Conservation (phyloP, 352 stramenopile species). For the Pythium myriotylum region DNA sequence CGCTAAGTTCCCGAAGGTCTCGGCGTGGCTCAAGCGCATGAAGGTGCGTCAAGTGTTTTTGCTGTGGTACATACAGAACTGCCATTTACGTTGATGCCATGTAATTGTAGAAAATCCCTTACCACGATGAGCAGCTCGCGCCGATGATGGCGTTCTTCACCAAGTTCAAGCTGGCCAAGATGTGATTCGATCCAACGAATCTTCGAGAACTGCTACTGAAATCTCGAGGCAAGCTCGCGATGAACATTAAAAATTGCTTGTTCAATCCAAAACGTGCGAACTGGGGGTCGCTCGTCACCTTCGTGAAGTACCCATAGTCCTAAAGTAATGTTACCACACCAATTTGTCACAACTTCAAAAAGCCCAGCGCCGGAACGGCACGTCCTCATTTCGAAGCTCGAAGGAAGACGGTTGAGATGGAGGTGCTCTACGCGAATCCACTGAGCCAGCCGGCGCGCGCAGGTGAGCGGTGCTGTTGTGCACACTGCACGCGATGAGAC, state of each 20-base stretch:
- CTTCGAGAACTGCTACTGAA: no score
- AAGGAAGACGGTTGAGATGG: conserved; percentile 28
- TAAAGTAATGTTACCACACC: no score
- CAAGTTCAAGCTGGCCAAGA: conserved; percentile 68
- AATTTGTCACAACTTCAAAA: no score
- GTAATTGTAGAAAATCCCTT: conserved; percentile 43
- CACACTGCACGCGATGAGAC: no score
- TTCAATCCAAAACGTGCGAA: no score
- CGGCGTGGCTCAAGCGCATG: conserved; percentile 73
- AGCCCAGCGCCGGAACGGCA: no score
- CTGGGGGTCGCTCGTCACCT: no score
- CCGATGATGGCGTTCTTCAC: conserved; percentile 70
- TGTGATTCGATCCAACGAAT: no score
- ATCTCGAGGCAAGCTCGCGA: no score
- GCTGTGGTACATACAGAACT: conserved; percentile 1
- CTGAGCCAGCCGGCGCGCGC: conserved; percentile 71
- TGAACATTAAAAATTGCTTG: no score
- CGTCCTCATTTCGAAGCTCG: no score
- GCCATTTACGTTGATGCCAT: conserved; percentile 3
- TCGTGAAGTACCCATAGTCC: no score
- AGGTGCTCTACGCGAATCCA: conserved; percentile 56
- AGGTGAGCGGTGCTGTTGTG: conserved; percentile 38
- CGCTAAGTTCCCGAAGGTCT: conserved; percentile 52
- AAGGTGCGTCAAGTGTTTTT: conserved; percentile 39
- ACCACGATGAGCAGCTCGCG: conserved; percentile 67